Conservation (phyloP, 164 flowering plant genomes). For the Houttuynia cordata region DNA sequence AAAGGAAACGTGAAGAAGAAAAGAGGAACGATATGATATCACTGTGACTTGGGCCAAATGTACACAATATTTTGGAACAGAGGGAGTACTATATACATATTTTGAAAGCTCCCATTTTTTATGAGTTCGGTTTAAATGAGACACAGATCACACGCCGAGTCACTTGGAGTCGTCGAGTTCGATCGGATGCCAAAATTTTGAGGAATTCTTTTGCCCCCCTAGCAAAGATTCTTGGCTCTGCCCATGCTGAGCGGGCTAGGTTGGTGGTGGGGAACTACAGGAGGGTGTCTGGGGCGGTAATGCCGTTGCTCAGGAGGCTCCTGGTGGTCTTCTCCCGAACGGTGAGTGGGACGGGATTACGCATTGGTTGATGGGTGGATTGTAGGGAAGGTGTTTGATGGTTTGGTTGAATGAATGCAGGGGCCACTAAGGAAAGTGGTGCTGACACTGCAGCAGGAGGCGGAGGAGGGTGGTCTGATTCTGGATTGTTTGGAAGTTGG, state of each 20-base stretch:
- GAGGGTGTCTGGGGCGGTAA: constrained; percentile 1
- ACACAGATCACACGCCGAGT: too few species aligned
- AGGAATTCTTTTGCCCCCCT: too few species aligned
- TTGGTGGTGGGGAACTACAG: constrained; percentile 7
- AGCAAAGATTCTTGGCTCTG: too few species aligned
- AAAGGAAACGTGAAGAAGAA: too few species aligned
- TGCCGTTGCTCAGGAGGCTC: constrained; percentile 4
- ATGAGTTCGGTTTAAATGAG: too few species aligned
- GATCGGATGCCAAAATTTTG: too few species aligned
- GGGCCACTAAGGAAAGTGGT: constrained; percentile 9
- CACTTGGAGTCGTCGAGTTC: too few species aligned
- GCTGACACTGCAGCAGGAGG: constrained; percentile 5
- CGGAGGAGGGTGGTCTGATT: constrained; percentile 8
- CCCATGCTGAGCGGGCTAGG: constrained; percentile 1
- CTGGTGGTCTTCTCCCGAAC: constrained; percentile 4
- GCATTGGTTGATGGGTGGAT: background rate
- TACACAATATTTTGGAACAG: too few species aligned
- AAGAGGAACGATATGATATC: too few species aligned
- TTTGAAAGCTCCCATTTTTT: too few species aligned
- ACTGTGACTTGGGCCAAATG: too few species aligned
- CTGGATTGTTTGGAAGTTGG: constrained; percentile 9
- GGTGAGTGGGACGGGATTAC: background rate
- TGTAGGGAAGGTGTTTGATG: background rate
- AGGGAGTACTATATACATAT: too few species aligned
- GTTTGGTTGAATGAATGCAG: constrained; percentile 1